phyloP scores from a whole-genome alignment of 164 flowering plant genomes.

The Stephania japonica region DNA sequence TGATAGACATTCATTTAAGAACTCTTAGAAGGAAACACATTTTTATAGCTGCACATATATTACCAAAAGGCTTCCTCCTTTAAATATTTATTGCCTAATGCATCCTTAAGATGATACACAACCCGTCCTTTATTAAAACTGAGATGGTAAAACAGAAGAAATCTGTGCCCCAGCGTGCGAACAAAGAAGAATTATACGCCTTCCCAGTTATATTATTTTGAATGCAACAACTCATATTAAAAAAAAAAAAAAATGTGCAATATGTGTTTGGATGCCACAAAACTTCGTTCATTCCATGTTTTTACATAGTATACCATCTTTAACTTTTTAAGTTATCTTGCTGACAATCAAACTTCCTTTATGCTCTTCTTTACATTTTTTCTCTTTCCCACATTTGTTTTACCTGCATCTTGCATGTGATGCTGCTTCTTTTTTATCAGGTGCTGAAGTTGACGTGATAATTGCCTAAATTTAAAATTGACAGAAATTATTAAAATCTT shows the following conservation, averaged over 20 bases:
- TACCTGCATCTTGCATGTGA: not conserved
- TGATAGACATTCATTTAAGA: not conserved
- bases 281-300: not conserved
- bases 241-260: not conserved
- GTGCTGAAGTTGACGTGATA: not conserved
- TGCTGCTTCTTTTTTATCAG: not conserved
- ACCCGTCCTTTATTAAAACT: no score
- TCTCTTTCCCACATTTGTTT: not conserved
- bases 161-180: no score
- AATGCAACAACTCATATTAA: no score
- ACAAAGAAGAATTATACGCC: no score
- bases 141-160: no score
- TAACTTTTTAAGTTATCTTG: not conserved
- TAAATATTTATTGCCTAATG: not conserved
- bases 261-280: not conserved
- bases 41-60: not conserved
- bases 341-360: not conserved
- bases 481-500: constrained; percentile 2
- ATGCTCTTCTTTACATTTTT: not conserved
- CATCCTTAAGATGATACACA: not conserved
- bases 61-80: not conserved
- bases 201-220: no score
- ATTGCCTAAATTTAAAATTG: not conserved
- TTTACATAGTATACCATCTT: not conserved
- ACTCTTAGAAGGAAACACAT: not conserved